Evolutionary conservation across 202 grass and related monocot genomes (phyloP).

Genomic region (Setaria italica): DNA sequence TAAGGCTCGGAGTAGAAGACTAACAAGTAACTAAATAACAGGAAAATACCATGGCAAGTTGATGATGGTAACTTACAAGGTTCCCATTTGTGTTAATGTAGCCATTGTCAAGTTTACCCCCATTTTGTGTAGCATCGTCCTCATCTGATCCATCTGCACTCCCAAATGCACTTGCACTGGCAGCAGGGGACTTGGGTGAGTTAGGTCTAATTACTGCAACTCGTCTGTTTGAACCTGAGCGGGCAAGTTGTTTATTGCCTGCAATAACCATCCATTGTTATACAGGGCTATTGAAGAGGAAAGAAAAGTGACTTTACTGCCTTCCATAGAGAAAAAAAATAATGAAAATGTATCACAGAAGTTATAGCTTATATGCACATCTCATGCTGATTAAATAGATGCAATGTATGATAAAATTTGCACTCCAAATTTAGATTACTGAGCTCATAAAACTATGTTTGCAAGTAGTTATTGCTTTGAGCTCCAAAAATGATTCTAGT

Average conservation of each 20-base stretch:
- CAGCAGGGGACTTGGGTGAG: slow-evolving; percentile 78
- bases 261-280: slow-evolving; percentile 47
- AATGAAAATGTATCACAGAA: neutral
- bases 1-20: neutral
- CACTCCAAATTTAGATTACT: slow-evolving; percentile 3
- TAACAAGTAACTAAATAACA: slow-evolving; percentile 16
- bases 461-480: slow-evolving; percentile 17
- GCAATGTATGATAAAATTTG: slow-evolving; percentile 8
- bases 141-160: slow-evolving; percentile 71
- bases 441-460: slow-evolving; percentile 4
- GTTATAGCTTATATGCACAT: neutral
- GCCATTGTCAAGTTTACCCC: slow-evolving; percentile 68
- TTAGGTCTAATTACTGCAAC: slow-evolving; percentile 62
- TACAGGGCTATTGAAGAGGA: slow-evolving; percentile 18
- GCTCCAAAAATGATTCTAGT: neutral
- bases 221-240: slow-evolving; percentile 66
- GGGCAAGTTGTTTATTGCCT: slow-evolving; percentile 56
- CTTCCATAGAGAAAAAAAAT: slow-evolving; percentile 41
- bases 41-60: slow-evolving; percentile 7
- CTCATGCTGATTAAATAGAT: slow-evolving; percentile 6
- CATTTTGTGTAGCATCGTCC: slow-evolving; percentile 49
- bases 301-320: slow-evolving; percentile 39
- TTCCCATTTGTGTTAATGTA: slow-evolving; percentile 66
- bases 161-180: slow-evolving; percentile 64
- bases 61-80: slow-evolving; percentile 61